These are phyloP conservation scores for Aspergillus hancockii DNA, from an alignment of 495 filamentous ascomycete species.

Conservation along the genomic window DNA sequence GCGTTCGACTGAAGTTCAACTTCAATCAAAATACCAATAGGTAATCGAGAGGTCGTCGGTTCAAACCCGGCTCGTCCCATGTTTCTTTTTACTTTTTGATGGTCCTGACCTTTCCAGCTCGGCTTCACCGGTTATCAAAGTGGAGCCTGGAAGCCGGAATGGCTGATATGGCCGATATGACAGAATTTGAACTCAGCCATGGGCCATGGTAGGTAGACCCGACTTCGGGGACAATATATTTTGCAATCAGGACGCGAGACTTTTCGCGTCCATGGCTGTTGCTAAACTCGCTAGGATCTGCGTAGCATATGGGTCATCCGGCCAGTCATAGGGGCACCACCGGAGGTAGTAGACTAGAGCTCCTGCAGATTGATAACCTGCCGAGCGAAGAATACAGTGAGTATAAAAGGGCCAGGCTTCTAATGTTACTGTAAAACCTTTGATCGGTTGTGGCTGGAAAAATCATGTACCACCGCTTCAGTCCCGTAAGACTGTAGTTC, in stretches of 20 bases:
- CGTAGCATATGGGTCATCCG: conserved; percentile 33
- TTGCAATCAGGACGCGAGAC: conserved; percentile 17
- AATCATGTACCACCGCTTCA: conserved; percentile 43
- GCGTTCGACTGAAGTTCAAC: too few species aligned
- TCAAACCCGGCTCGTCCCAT: too few species aligned
- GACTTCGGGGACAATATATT: too few species aligned
- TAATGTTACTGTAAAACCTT: conserved; percentile 24
- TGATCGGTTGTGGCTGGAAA: conserved; percentile 47
- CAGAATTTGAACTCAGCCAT: too few species aligned
- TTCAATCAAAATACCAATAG: too few species aligned
- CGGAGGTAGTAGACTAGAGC: conserved; percentile 28
- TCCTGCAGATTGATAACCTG: conserved; percentile 13
- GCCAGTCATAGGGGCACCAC: conserved; percentile 49
- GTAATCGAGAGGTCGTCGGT: too few species aligned
- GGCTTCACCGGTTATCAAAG: too few species aligned
- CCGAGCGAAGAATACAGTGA: background rate
- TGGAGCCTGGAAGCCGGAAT: too few species aligned
- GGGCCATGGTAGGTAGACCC: too few species aligned
- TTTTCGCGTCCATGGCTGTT: conserved; percentile 39
- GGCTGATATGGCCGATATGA: too few species aligned
- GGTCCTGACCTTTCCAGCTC: too few species aligned
- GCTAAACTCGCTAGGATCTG: conserved; percentile 41
- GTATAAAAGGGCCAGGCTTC: background rate
- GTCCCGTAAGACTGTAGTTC: conserved; percentile 36
- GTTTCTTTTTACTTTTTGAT: too few species aligned